Evolutionary conservation across 2,329 filamentous ascomycete genomes (phyloP), one percentile per base, ranked within the genome.

Genomic region (Exophiala aquamarina): DNA sequence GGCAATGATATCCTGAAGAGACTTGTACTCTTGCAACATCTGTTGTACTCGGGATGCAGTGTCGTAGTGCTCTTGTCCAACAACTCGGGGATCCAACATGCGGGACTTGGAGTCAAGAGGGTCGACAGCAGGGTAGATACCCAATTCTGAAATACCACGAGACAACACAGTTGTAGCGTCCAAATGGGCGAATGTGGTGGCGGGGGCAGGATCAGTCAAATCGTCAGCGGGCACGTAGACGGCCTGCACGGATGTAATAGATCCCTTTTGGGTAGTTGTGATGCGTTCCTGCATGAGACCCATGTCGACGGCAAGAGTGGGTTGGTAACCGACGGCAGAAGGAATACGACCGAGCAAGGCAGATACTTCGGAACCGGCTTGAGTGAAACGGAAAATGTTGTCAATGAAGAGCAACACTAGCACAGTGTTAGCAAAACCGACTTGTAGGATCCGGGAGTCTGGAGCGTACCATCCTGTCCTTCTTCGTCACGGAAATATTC

Each of bases 1-100:
- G 76, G 93, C 93, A 82, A 96, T 96, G 85, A 98, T 98, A 81
- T 98, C 93, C 81, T 98, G 93, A 63, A 98, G 89, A 59, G 92
- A 97, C 88, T 97, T 97, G 88, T 98, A 98, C 83, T 97, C 93
- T 80, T 98, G 93, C 72, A 98, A 86, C 77, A 96, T 97, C 80
- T 95, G 90, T 82, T 98, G 93, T 69, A 98, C 93, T 66, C 86
- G 86, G 73, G 87, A 88, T 73, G 93, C 93, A 66, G 84, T 92
- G 56, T 90, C 73, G 86, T 98, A 98, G 83, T 98, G 93, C 56
- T 98, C 93, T 70, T 97, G 81, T 73, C 93, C 93, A 68, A 98
- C 87, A 70, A 98, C 84, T 88, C 93, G 91, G 76, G 93, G 89
- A 80, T 97, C 93, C 70, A 98, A 82, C 87, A 98, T 96, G 84